These are phyloP conservation scores for Dalechampia spathulata DNA, from an alignment of 441 rosid genomes.

Conservation along the genomic window DNA sequence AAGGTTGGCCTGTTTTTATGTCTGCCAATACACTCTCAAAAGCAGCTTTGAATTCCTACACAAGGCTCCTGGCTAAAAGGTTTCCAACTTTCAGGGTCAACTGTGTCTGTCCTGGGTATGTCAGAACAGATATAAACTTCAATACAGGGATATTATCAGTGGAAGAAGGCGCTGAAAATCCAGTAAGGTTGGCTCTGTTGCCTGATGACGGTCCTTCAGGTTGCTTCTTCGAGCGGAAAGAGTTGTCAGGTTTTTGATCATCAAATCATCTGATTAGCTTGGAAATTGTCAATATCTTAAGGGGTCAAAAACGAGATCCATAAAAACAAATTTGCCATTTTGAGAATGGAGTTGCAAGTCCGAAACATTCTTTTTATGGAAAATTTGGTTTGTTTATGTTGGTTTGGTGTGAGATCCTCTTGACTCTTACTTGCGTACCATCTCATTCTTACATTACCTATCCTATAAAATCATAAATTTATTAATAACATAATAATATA, in stretches of 20 bases:
- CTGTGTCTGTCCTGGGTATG: slow-evolving; percentile 25
- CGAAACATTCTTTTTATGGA: too few relatives aligned
- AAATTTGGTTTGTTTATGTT: too few relatives aligned
- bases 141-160: slow-evolving; percentile 10
- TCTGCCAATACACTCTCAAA: slow-evolving; percentile 26
- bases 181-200: slow-evolving; percentile 16
- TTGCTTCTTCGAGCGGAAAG: slow-evolving; percentile 11
- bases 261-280: too few relatives aligned
- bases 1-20: slow-evolving; percentile 25
- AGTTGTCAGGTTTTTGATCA: slow-evolving; percentile 1
- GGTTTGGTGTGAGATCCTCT: too few relatives aligned
- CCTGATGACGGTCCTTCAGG: slow-evolving; percentile 25
- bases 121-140: slow-evolving; percentile 20
- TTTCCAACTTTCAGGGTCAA: slow-evolving; percentile 18
- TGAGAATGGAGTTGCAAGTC: too few relatives aligned
- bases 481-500: too few relatives aligned
- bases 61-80: slow-evolving; percentile 29
- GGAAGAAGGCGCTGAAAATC: slow-evolving; percentile 20
- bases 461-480: too few relatives aligned
- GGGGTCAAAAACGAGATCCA: too few relatives aligned
- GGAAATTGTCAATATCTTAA: too few relatives aligned
- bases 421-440: too few relatives aligned
- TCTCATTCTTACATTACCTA: too few relatives aligned
- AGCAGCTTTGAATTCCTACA: slow-evolving; percentile 31
- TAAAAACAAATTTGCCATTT: too few relatives aligned